Percentiles rank a stretch among this genome's conserved stretches.
phyloP scores from a whole-genome alignment of 345 rosid genomes.

The Clarkia xantiana region DNA sequence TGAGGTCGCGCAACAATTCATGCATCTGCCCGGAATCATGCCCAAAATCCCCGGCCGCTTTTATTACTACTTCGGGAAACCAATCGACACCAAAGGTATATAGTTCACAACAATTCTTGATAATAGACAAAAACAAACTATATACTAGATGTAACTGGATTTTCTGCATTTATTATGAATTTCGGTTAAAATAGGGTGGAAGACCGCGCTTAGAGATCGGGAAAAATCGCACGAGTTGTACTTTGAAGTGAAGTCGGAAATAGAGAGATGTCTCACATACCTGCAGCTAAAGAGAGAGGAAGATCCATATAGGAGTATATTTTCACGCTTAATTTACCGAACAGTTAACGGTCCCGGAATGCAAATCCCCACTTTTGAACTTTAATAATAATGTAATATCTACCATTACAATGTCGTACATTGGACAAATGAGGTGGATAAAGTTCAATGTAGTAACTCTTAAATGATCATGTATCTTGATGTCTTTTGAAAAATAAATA shows the following conservation, averaged over 20 bases:
- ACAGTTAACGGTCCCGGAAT: constrained; percentile 32
- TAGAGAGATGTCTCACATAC: constrained; percentile 34
- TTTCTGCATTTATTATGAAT: too few species aligned
- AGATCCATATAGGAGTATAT: constrained; percentile 51
- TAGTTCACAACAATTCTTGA: too few species aligned
- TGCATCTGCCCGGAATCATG: constrained; percentile 32
- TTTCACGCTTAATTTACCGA: constrained; percentile 34
- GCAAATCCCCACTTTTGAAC: constrained; percentile 48
- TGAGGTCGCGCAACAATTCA: constrained; percentile 43
- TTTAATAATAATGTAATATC: constrained; percentile 15
- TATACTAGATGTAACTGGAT: too few species aligned
- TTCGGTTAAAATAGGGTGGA: constrained; percentile 22
- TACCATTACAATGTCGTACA: too few species aligned
- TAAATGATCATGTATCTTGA: too few species aligned
- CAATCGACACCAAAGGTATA: constrained; percentile 59
- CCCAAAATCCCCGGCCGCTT: constrained; percentile 73
- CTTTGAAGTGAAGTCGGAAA: constrained; percentile 48
- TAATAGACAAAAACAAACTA: too few species aligned
- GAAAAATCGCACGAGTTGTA: constrained; percentile 48
- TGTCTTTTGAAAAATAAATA: too few species aligned
- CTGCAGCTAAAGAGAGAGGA: constrained; percentile 48
- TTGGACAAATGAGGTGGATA: too few species aligned
- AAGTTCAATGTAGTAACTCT: too few species aligned
- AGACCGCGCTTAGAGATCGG: constrained; percentile 31
- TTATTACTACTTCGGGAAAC: constrained; percentile 64